Evolutionary conservation across 257 asterid species (phyloP), one percentile per base, ranked within the genome.

Genomic region (Fraxinus quadrangulata): DNA sequence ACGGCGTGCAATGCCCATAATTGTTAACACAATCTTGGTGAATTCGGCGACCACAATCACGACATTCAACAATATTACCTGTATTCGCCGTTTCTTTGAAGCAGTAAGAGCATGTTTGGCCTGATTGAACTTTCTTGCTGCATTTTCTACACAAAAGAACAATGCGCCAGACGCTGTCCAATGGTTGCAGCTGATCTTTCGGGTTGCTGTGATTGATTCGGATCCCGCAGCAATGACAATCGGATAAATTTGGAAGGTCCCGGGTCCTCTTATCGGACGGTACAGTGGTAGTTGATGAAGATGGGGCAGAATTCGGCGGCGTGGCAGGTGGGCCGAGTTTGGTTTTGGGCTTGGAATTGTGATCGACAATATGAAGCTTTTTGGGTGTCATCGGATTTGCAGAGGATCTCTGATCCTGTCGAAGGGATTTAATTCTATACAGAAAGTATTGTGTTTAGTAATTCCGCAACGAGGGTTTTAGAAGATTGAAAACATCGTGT

Each of bases 91-190:
- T 84, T 76, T 73, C 85, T 12, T 79, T 74, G 79, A 89, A 90
- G 83, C 99, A 95, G 77, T 90, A 95, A 83, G 94, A 70, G 85
- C 99, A 93, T 13, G 85, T 73, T 39, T 83, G 80, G 49, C 92
- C 92, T 45, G 87, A 83, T 63, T 45, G 79, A 31, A 93, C 76
- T 71, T 51, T 68, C 73, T 84, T 81, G 78, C 83, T 83, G 80
- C 99, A 96, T 49, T 80, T 87, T 51, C 79, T 84, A 80, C 99
- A 96, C 73, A 93, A 84, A 51, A 96, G 97, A 42, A 92, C 93
- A 72, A 95, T 84, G 54, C 99, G 91, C 99, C 99, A 96, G 80
- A 87, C 80, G 80, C 99, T 96, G 74, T 85, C 86, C 81, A 95
- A 73, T 40, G 89, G 87, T 73, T 77, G 97, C 61, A 95, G 94